A percentile compares a stretch with the other conserved stretches of the same genome.
These are phyloP conservation scores for Drechslerella dactyloides DNA, from an alignment of 2,329 filamentous ascomycete species.

Conservation along the genomic window DNA sequence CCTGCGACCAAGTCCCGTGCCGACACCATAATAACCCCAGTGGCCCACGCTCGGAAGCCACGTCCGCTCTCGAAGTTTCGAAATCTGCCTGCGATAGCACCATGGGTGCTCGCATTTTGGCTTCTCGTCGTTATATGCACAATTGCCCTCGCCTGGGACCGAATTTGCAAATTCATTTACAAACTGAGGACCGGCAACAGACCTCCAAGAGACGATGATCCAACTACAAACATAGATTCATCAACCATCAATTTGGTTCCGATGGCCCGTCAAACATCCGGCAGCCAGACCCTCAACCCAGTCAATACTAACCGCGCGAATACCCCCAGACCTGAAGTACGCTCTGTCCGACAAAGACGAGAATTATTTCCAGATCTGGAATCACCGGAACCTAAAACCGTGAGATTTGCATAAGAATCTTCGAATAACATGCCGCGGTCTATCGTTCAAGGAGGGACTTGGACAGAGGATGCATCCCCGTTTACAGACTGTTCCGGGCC, in stretches of 20 bases:
- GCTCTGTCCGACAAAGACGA: too few relatives aligned
- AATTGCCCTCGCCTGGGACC: conserved; percentile 18
- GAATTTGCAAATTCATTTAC: conserved; percentile 1
- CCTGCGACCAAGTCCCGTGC: neutral
- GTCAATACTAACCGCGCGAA: too few relatives aligned
- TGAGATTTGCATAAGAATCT: too few relatives aligned
- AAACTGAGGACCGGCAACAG: neutral
- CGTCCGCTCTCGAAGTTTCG: too few relatives aligned
- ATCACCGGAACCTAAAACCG: too few relatives aligned
- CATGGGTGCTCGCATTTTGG: conserved; percentile 11
- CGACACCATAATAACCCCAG: neutral
- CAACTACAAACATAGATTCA: neutral
- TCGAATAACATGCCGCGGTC: too few relatives aligned
- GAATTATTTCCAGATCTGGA: too few relatives aligned
- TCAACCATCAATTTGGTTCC: conserved; percentile 18
- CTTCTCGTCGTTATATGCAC: conserved; percentile 9
- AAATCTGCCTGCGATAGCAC: conserved; percentile 3
- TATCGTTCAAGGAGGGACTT: too few relatives aligned
- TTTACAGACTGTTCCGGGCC: too few relatives aligned
- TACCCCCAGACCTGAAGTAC: conserved; percentile 5
- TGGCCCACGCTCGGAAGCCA: too few relatives aligned
- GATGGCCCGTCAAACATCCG: conserved; percentile 20
- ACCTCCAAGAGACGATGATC: neutral
- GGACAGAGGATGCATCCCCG: too few relatives aligned
- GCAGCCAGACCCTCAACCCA: conserved; percentile 21